Evolutionary conservation across 2,329 filamentous ascomycete genomes (phyloP).

Genomic region (Venturia aucupariae): DNA sequence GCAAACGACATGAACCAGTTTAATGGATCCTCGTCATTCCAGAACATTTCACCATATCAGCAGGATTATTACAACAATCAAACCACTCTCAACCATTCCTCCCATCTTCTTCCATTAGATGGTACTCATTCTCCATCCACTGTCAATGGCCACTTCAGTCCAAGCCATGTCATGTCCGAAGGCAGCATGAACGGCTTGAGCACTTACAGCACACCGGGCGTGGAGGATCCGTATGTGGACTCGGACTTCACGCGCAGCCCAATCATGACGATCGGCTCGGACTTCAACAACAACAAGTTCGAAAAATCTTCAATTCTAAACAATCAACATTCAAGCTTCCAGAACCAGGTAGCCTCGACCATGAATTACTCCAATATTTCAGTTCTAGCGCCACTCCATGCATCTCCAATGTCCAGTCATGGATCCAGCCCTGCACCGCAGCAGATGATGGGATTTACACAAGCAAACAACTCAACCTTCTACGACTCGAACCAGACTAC

Average conservation of each 20-base stretch:
- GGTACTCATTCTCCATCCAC: conserved; percentile 27
- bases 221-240: not conserved
- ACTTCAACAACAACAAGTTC: not conserved
- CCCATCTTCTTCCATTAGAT: not conserved
- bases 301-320: not conserved
- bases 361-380: not conserved
- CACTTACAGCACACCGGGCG: conserved; percentile 6
- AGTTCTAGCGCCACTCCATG: not conserved
- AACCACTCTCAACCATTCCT: not conserved
- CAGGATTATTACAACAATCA: not conserved
- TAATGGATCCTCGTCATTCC: not conserved
- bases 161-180: conserved; percentile 23
- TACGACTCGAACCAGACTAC: not conserved
- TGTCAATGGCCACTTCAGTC: conserved; percentile 27
- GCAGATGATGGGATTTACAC: not conserved
- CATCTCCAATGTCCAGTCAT: conserved; percentile 4
- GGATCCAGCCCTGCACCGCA: not conserved
- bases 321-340: not conserved
- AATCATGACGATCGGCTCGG: not conserved
- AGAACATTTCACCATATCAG: not conserved
- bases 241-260: not conserved
- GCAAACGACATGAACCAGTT: not conserved
- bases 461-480: not conserved
- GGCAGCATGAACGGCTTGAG: conserved; percentile 4
- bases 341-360: not conserved